Conservation (phyloP, 768 basidiomycete genomes). For the Suillus subaureus region DNA sequence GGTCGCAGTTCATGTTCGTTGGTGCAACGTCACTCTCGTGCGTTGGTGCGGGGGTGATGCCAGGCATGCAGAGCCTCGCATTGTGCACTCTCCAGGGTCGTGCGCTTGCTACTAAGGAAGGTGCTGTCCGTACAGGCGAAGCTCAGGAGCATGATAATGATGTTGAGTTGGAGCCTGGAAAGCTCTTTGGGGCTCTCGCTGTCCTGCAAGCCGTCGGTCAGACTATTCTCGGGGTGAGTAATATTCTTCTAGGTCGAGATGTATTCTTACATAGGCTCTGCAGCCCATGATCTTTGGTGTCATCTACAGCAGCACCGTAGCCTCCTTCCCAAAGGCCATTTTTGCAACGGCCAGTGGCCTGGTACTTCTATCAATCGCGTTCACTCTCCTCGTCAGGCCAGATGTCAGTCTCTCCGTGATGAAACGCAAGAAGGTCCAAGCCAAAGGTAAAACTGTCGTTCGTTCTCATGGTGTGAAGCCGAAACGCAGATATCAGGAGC, state of each 20-base stretch:
- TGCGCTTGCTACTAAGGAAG: conserved; percentile 36
- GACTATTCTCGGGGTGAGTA: conserved; percentile 53
- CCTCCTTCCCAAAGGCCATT: conserved; percentile 65
- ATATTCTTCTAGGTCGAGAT: neutral
- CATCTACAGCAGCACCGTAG: conserved; percentile 67
- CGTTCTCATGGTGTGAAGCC: conserved; percentile 4
- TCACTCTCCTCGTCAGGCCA: conserved; percentile 47
- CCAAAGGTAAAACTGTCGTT: conserved; percentile 9
- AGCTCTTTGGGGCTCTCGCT: conserved; percentile 72
- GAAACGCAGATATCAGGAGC: conserved; percentile 20
- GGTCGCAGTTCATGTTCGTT: conserved; percentile 51
- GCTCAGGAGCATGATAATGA: conserved; percentile 16
- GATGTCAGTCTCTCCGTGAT: conserved; percentile 26
- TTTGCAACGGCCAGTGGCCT: conserved; percentile 63
- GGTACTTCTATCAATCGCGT: conserved; percentile 48
- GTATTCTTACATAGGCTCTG: conserved; percentile 13
- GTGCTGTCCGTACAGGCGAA: conserved; percentile 26
- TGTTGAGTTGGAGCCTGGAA: conserved; percentile 47
- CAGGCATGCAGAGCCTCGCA: conserved; percentile 73
- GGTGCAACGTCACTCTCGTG: conserved; percentile 62
- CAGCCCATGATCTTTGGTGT: conserved; percentile 74
- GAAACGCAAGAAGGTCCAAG: conserved; percentile 14
- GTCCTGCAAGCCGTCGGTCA: conserved; percentile 68
- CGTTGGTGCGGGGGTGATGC: conserved; percentile 69
- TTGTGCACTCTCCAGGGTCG: conserved; percentile 56